phyloP scores from a whole-genome alignment of 2,329 filamentous ascomycete genomes.

The Xylaria sp. region DNA sequence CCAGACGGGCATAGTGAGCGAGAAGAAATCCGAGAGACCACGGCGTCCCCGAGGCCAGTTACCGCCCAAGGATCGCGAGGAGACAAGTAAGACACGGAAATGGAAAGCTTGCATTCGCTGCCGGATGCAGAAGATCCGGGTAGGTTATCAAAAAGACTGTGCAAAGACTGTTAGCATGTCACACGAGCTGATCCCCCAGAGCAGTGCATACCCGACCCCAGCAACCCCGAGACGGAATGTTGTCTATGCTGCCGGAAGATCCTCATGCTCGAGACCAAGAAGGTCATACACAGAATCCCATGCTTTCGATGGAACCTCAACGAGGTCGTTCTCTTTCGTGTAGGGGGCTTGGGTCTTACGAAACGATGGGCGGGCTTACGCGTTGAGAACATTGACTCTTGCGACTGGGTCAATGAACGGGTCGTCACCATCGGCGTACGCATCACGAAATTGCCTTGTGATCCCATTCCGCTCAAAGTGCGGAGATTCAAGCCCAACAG shows the following conservation, averaged over 20 bases:
- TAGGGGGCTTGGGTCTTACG: conserved; percentile 41
- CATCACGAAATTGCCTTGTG: conserved; percentile 34
- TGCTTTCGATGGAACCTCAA: conserved; percentile 43
- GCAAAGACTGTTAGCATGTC: background rate
- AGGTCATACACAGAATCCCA: conserved; percentile 41
- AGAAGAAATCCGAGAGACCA: conserved; percentile 4
- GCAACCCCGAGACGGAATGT: conserved; percentile 26
- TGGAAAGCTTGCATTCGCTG: conserved; percentile 41
- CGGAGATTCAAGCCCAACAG: conserved; percentile 36
- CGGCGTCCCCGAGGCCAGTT: conserved; percentile 18
- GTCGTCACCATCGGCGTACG: conserved; percentile 36
- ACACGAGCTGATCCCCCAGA: conserved; percentile 9
- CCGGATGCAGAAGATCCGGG: conserved; percentile 40
- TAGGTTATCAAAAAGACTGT: conserved; percentile 29
- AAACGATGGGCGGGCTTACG: conserved; percentile 38
- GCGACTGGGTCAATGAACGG: conserved; percentile 29
- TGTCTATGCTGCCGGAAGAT: conserved; percentile 40
- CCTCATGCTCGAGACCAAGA: conserved; percentile 36
- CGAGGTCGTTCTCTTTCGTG: conserved; percentile 39
- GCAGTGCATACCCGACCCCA: conserved; percentile 37
- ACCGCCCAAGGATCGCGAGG: conserved; percentile 17
- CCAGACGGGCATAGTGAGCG: background rate
- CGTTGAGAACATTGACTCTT: conserved; percentile 36
- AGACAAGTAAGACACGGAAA: conserved; percentile 26
- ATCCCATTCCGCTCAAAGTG: conserved; percentile 37